Conservation (phyloP, 1,284 basidiomycete species). For the Volvariella volvacea region DNA sequence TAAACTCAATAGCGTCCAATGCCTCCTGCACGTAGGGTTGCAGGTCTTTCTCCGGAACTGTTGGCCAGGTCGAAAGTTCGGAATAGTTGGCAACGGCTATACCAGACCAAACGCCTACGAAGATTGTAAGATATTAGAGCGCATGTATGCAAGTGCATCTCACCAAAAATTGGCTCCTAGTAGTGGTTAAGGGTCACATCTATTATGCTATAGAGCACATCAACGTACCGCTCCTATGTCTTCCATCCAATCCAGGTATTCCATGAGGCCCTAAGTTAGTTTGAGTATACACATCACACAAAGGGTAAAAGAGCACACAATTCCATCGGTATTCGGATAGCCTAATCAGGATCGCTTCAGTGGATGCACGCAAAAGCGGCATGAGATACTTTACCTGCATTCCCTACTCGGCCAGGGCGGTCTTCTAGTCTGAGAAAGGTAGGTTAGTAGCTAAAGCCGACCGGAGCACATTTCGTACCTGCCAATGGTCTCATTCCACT, state of each 20-base stretch:
- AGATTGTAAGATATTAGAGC: too few species aligned
- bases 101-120: too few species aligned
- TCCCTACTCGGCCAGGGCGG: slow-evolving; percentile 18
- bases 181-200: too few species aligned
- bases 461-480: slow-evolving; percentile 10
- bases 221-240: slow-evolving; percentile 45
- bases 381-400: slow-evolving; percentile 51
- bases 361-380: slow-evolving; percentile 28
- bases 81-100: too few species aligned
- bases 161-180: too few species aligned
- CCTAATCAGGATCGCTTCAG: too few species aligned
- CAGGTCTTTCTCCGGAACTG: slow-evolving; percentile 35
- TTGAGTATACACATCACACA: neutral
- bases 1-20: slow-evolving; percentile 63
- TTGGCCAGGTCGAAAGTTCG: neutral
- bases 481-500: slow-evolving; percentile 59
- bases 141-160: too few species aligned
- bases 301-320: too few species aligned
- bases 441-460: neutral
- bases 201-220: too few species aligned
- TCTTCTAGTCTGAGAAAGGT: slow-evolving; percentile 38
- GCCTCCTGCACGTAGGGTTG: slow-evolving; percentile 61
- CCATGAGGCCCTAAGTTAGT: slow-evolving; percentile 36
- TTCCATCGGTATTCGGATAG: too few species aligned
- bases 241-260: slow-evolving; percentile 50